A percentile compares a stretch with the other conserved stretches of the same genome.
phyloP scores from a whole-genome alignment of 2,329 filamentous ascomycete genomes.

The Sarocladium kiliense region DNA sequence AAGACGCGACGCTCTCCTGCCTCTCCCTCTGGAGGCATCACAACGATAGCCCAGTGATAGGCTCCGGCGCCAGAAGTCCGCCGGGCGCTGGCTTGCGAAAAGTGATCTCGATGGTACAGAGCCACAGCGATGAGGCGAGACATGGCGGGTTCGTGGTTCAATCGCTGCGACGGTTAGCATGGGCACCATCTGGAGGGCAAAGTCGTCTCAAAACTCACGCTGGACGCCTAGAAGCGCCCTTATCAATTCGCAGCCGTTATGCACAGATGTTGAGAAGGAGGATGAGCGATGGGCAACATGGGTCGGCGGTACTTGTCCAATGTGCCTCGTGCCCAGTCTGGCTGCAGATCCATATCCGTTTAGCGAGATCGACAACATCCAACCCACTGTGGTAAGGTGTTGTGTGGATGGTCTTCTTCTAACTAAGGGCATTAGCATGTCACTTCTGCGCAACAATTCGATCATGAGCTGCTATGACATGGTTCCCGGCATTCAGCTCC shows the following conservation, averaged over 20 bases:
- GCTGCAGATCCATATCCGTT: background rate
- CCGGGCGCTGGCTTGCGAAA: slow-evolving; percentile 20
- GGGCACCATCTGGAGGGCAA: background rate
- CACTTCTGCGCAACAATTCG: no score
- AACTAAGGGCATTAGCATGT: no score
- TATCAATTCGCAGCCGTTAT: background rate
- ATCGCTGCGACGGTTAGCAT: background rate
- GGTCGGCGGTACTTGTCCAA: background rate
- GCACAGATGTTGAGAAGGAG: background rate
- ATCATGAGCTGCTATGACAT: no score
- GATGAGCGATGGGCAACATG: background rate
- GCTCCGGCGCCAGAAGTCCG: slow-evolving; percentile 21
- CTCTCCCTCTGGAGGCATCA: slow-evolving; percentile 17
- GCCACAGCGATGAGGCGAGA: slow-evolving; percentile 16
- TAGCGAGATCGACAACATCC: background rate
- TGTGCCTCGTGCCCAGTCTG: background rate
- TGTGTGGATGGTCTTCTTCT: no score
- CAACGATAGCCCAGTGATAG: slow-evolving; percentile 26
- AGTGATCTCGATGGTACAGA: slow-evolving; percentile 21
- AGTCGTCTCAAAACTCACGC: background rate
- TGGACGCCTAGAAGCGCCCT: background rate
- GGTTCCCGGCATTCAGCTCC: no score
- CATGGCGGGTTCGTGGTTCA: background rate
- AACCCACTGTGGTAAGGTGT: no score
- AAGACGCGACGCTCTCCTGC: slow-evolving; percentile 15